Evolutionary conservation across 2,329 filamentous ascomycete species (phyloP).

Genomic region (Bisporella sp.): DNA sequence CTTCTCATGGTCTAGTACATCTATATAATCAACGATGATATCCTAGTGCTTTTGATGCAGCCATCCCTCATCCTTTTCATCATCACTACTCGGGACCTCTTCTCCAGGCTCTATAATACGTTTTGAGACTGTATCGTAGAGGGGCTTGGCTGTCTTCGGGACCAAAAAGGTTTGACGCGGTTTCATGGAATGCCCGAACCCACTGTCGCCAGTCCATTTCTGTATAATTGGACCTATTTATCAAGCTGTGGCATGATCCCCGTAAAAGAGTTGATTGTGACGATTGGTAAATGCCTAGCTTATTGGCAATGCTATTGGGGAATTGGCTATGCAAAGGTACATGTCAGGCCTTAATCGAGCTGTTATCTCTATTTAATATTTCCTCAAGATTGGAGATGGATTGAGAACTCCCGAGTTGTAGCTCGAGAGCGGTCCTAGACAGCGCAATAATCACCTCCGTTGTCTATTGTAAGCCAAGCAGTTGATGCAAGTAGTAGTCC

Average conservation of each 20-base stretch:
- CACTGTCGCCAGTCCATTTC: too few species aligned
- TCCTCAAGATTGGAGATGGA: too few species aligned
- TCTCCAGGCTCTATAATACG: slow-evolving; percentile 20
- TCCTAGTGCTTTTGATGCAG: slow-evolving; percentile 22
- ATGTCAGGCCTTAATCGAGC: slow-evolving; percentile 37
- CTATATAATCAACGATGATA: slow-evolving; percentile 22
- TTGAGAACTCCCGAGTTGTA: too few species aligned
- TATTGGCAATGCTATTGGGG: slow-evolving; percentile 12
- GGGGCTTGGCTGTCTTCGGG: slow-evolving; percentile 17
- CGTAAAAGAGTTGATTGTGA: slow-evolving; percentile 19
- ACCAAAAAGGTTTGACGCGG: slow-evolving; percentile 8
- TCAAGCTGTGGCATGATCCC: slow-evolving; percentile 20
- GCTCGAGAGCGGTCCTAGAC: too few species aligned
- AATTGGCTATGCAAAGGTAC: slow-evolving; percentile 30
- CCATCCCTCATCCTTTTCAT: slow-evolving; percentile 25
- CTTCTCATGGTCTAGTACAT: slow-evolving; percentile 23
- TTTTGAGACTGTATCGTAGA: slow-evolving; percentile 23
- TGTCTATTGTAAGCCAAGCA: too few species aligned
- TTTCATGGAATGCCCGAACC: too few species aligned
- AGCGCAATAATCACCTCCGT: too few species aligned
- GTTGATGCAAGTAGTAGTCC: too few species aligned
- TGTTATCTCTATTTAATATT: slow-evolving; percentile 41
- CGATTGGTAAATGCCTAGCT: slow-evolving; percentile 4
- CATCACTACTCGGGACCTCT: slow-evolving; percentile 21
- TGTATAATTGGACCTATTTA: slow-evolving; percentile 17